phyloP scores from a whole-genome alignment of 1,139 yeast species.

The Chernovozyma sophiae-reginae region DNA sequence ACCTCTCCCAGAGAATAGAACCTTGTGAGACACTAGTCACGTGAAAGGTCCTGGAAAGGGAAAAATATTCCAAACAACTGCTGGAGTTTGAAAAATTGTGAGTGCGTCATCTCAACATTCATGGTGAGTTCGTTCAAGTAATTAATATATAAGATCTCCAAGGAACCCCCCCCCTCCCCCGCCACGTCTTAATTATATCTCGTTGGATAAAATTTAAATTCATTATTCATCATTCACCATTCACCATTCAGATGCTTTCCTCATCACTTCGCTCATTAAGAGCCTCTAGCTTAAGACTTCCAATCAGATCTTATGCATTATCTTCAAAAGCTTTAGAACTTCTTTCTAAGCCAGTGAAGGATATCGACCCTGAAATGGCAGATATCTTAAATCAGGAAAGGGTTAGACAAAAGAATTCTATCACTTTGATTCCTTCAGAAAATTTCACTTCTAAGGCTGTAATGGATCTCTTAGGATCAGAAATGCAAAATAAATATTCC shows the following conservation, averaged over 20 bases:
- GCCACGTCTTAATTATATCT: no score
- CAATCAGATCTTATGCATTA: conserved; percentile 40
- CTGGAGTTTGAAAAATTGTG: no score
- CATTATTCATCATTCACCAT: neutral
- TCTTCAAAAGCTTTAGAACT: conserved; percentile 47
- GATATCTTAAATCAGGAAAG: conserved; percentile 69
- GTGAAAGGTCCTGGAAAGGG: no score
- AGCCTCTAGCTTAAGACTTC: conserved; percentile 1
- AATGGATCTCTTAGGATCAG: conserved; percentile 89
- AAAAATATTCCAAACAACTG: no score
- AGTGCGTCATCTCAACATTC: no score
- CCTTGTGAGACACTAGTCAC: no score
- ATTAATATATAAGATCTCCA: no score
- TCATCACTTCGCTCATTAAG: conserved; percentile 1
- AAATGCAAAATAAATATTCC: conserved; percentile 97
- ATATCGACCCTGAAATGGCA: conserved; percentile 84
- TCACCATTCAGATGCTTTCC: neutral
- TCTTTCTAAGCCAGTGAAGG: conserved; percentile 59
- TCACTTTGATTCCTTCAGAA: conserved; percentile 90
- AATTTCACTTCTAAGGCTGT: conserved; percentile 94
- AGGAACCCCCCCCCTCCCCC: no score
- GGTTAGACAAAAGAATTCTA: conserved; percentile 81
- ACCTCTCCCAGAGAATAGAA: no score
- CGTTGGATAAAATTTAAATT: no score
- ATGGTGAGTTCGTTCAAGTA: no score